Percentiles rank a stretch among this genome's conserved stretches.
phyloP scores from a whole-genome alignment of 495 filamentous ascomycete species.

The Amphirosellinia nigrospora region DNA sequence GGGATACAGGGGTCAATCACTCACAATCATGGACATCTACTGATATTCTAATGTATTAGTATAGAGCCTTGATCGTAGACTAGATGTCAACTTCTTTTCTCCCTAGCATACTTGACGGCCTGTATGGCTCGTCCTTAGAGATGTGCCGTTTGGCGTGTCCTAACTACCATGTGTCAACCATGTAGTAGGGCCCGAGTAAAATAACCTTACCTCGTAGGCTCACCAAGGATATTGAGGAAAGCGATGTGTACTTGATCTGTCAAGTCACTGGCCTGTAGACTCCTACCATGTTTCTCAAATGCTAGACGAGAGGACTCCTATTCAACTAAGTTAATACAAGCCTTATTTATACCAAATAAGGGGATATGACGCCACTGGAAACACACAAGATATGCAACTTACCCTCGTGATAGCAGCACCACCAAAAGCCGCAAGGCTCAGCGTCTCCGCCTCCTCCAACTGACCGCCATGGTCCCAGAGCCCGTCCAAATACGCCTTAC shows the following conservation, averaged over 20 bases:
- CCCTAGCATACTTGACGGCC: background rate
- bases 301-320: constrained; percentile 86
- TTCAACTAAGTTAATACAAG: constrained; percentile 24
- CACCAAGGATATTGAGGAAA: constrained; percentile 81
- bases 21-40: too few relatives aligned
- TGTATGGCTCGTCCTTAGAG: background rate
- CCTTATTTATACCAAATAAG: background rate
- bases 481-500: constrained; percentile 80
- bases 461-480: constrained; percentile 77
- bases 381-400: constrained; percentile 29
- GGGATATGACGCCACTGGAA: background rate
- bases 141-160: constrained; percentile 10
- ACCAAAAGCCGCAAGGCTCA: constrained; percentile 82
- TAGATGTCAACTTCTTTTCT: background rate
- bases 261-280: constrained; percentile 91
- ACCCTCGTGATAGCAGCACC: constrained; percentile 84
- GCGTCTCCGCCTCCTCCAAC: constrained; percentile 65
- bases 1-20: too few relatives aligned
- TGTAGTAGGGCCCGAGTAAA: background rate
- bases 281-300: constrained; percentile 84
- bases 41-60: background rate
- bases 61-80: background rate
- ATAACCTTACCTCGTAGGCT: constrained; percentile 30
- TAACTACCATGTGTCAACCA: constrained; percentile 19
- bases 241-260: constrained; percentile 87